Evolutionary conservation across 768 basidiomycete species (phyloP), one percentile per base, ranked within the genome.

Genomic region (Mycena floridula): DNA sequence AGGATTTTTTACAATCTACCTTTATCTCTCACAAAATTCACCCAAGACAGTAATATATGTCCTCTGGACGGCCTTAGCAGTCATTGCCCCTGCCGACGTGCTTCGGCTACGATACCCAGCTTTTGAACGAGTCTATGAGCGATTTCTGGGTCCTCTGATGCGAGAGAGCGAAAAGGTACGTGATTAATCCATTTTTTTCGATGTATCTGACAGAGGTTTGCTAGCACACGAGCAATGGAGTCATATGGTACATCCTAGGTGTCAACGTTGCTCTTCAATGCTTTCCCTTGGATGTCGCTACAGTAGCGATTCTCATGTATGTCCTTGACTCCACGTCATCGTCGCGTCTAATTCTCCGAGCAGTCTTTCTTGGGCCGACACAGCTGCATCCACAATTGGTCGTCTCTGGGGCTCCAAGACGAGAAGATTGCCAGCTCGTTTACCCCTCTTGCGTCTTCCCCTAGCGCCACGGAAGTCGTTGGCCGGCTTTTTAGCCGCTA

Each of bases 341-440:
- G 25, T 23, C 51, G 40, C 36, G 42, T 35, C 37, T 23, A 12
- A 28, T 23, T 24, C 5, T 25, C 23, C 13, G 12, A 27, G 36
- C 54, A 95, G 92, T 49, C 80, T 96, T 39, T 92, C 91, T 25
- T 96, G 93, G 93, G 92, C 90, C 0, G 93, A 96, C 62, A 95
- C 93, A 1, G 82, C 91, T 15, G 93, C 93, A 5, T 95, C 93
- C 8, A 94, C 89, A 11, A 69, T 95, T 51, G 93, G 93, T 36
- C 81, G 93, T n/a, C 68, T 90, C 25, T 90, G 78, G 60, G 89
- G 90, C 30, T 66, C 69, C n/a, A 64, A 67, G 37, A 89, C 90
- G 0, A 76, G 79, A 0, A 73, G 66, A 4, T 75, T 86, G 4
- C 84, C 84, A 2, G 59, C 66, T 39, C 54, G 23, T 48, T 5